Base-by-base conservation (phyloP, 2,329 filamentous ascomycete species). In the Coleophoma cylindrospora region DNA sequence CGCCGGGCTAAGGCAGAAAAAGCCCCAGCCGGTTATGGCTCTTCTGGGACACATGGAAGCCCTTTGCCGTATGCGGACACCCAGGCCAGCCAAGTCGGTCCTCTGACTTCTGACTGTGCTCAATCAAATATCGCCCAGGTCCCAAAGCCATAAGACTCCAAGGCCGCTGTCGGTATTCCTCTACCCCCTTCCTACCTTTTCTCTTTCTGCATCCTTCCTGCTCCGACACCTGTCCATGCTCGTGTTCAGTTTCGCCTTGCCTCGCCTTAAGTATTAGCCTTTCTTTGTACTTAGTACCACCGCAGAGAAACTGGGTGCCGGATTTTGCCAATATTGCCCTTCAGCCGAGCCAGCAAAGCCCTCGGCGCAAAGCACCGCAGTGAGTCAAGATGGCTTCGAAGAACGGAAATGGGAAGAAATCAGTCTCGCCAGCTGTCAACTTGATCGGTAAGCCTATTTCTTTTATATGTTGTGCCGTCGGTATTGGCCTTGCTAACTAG, bases 361-460 rank as follows among this genome's bases (percentile, higher is more conserved):
- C 27, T 27, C 27, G 27, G 27, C 27, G 27, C 27, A 10, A 12
- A n/a, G 17, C 22, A 47, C 13, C 33, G 19, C 15, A 32, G 21
- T 17, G 27, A 17, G 40, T 45, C 51, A 57, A 43, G 0, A 85
- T 86, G 81, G 79, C 80, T 52, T 83, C 83, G 64, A 76, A 69
- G 54, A 73, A 76, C 47, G 72, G 75, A 55, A 74, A 75, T 63
- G 77, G 61, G 73, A 92, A 87, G 75, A 82, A 86, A 75, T 87
- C 89, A 62, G 82, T 91, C 53, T 91, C 91, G 50, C 88, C 84
- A 56, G 91, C 91, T 41, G 91, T 89, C 44, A 96, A 96, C 71
- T 74, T 97, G 63, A 91, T 96, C 64, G 90, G 90, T 94, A 77
- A 63, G 64, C 58, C 36, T 43, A 49, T 43, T 47, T 41, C 19